Evolutionary conservation across 768 basidiomycete genomes (phyloP), one percentile per base, ranked within the genome.

Genomic region (Termitomyces bulborhizus): DNA sequence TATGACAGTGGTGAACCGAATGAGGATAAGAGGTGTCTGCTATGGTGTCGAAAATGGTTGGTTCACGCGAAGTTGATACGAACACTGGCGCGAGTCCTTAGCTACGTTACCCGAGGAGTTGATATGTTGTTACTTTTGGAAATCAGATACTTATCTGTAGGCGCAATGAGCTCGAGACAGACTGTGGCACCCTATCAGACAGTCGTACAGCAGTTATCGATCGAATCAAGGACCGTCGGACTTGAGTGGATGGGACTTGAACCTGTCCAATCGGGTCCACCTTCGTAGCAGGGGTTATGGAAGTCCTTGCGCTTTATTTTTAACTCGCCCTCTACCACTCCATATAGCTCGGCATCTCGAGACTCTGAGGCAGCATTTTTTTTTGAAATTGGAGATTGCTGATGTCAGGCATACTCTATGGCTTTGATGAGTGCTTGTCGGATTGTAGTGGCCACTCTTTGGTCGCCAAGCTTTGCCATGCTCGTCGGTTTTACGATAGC

Each of bases 1-100:
- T 24, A 51, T 46, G 36, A 40, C 34, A 73, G 6, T 36, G 39
- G 18, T 40, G 21, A 42, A 24, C 34, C 18, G 53, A 37, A 18
- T 29, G 21, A 36, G 29, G 11, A 29, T 16, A 1, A 26, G 43
- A 32, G 31, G 21, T 32, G 37, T 53, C 43, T 41, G 50, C 31
- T n/a, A 29, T 11, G 2, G 13, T 1, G 40, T 42, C n/a, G 27
- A 21, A 27, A 16, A 48, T 36, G 46, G 34, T 16, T 37, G 31
- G 31, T 9, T 9, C 6, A 37, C 4, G 24, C 21, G n/a, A 36
- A 48, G 18, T 32, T 21, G 32, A 27, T 39, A 15, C 34, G 32
- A 36, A 21, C 13, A 21, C 24, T 26, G 15, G 7, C 16, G 18
- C 15, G 29, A 49, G 26, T 27, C 34, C 1, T 16, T 37, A n/a